These are phyloP conservation scores for Fusarium mangiferae DNA, from an alignment of 2,329 filamentous ascomycete genomes.

Conservation along the genomic window DNA sequence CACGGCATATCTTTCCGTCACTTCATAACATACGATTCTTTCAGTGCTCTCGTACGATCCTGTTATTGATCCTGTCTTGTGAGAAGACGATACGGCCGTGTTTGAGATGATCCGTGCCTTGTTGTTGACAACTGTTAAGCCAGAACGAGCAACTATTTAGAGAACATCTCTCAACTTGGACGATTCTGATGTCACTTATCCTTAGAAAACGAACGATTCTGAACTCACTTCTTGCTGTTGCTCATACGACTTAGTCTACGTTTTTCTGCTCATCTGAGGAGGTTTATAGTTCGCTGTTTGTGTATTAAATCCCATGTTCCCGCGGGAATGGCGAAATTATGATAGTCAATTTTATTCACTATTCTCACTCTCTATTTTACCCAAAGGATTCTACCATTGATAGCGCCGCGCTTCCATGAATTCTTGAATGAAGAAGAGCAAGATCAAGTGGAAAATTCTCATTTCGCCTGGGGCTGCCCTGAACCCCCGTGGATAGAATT, in stretches of 20 bases:
- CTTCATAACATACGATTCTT: constrained; percentile 9
- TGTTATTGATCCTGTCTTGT: not conserved
- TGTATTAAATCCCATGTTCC: not conserved
- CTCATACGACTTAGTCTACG: not conserved
- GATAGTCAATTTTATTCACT: not conserved
- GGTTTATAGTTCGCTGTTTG: not conserved
- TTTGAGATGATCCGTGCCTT: not conserved
- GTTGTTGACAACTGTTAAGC: not conserved
- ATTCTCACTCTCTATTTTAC: not conserved
- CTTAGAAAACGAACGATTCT: not conserved
- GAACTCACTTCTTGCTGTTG: not conserved
- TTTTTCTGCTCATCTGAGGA: not conserved
- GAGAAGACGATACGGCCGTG: not conserved
- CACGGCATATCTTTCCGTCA: too few species aligned
- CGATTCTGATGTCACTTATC: not conserved
- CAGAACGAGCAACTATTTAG: not conserved
- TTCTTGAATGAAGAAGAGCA: not conserved
- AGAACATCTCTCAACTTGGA: not conserved
- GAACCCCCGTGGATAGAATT: not conserved
- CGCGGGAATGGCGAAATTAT: too few species aligned
- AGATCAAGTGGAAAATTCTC: not conserved
- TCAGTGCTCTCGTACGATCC: constrained; percentile 1
- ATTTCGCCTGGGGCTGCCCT: not conserved
- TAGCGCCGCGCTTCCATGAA: not conserved
- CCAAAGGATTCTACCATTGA: not conserved